A percentile compares a stretch with the other conserved stretches of the same genome.
These are phyloP conservation scores for Uncinocarpus reesii DNA, from an alignment of 2,329 filamentous ascomycete species.

Conservation along the genomic window DNA sequence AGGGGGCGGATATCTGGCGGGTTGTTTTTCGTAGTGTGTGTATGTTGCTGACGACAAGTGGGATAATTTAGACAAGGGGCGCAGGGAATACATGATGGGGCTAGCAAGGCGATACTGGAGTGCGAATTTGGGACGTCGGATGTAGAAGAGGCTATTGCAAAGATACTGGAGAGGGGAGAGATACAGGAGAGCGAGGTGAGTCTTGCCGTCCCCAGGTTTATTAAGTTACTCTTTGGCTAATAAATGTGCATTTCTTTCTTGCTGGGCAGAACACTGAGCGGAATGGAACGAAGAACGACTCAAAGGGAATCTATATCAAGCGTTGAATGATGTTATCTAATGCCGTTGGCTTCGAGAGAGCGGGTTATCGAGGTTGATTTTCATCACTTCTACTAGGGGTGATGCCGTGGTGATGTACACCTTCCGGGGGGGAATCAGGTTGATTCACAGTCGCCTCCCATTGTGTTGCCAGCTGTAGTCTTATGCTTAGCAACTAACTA, in stretches of 20 bases:
- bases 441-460: background rate
- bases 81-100: conserved; percentile 67
- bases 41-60: background rate
- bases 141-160: conserved; percentile 69
- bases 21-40: background rate
- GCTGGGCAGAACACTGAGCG: conserved; percentile 26
- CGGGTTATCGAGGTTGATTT: too few relatives aligned
- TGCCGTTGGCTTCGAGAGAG: too few relatives aligned
- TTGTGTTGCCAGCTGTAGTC: background rate
- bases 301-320: conserved; percentile 18
- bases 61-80: conserved; percentile 58
- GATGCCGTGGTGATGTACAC: too few relatives aligned
- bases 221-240: conserved; percentile 1
- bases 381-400: too few relatives aligned
- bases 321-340: conserved; percentile 8
- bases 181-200: conserved; percentile 53
- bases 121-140: conserved; percentile 76
- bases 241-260: conserved; percentile 14
- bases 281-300: conserved; percentile 25
- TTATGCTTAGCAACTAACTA: background rate
- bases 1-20: too few relatives aligned
- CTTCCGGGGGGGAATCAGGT: too few relatives aligned
- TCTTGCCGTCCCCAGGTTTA: too few relatives aligned
- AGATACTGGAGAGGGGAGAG: conserved; percentile 68
- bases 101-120: conserved; percentile 64